Evolutionary conservation across 495 filamentous ascomycete genomes (phyloP).

Genomic region (Daldinia grandis): DNA sequence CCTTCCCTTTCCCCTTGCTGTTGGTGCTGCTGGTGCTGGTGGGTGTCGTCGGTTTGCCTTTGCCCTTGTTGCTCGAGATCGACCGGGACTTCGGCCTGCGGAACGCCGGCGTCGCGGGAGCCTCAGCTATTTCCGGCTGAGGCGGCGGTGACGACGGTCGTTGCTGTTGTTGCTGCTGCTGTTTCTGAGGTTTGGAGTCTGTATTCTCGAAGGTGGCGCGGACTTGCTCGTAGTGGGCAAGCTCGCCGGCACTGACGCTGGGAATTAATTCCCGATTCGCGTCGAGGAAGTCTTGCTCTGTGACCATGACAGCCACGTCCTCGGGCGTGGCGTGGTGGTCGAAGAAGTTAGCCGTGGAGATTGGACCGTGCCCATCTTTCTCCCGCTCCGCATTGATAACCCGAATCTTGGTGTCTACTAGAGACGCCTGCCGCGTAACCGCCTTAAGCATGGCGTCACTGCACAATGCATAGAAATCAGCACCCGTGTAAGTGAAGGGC

Average conservation of each 20-base stretch:
- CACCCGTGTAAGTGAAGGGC: constrained; percentile 96
- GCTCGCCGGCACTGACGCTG: constrained; percentile 89
- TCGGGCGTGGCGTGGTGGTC: constrained; percentile 85
- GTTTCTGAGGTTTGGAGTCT: constrained; percentile 43
- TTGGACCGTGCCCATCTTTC: constrained; percentile 36
- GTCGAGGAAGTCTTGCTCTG: constrained; percentile 82
- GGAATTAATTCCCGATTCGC: constrained; percentile 89
- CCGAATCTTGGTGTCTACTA: constrained; percentile 85
- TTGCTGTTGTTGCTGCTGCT: background rate
- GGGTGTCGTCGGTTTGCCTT: constrained; percentile 53
- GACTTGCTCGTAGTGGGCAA: constrained; percentile 90
- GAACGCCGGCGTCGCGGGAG: constrained; percentile 16
- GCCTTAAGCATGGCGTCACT: constrained; percentile 99
- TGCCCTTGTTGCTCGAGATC: constrained; percentile 59
- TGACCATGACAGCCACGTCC: constrained; percentile 86
- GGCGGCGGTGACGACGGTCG: background rate
- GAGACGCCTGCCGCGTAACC: constrained; percentile 85
- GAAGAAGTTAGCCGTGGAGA: constrained; percentile 92
- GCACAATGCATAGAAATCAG: constrained; percentile 95
- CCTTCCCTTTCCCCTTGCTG: constrained; percentile 53
- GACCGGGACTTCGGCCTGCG: constrained; percentile 41
- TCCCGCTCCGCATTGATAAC: constrained; percentile 62
- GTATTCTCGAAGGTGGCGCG: constrained; percentile 76
- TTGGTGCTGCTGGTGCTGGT: constrained; percentile 45
- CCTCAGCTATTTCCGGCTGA: constrained; percentile 3